Conservation (phyloP, 805 yeast species). For the Saturnispora dispora region DNA sequence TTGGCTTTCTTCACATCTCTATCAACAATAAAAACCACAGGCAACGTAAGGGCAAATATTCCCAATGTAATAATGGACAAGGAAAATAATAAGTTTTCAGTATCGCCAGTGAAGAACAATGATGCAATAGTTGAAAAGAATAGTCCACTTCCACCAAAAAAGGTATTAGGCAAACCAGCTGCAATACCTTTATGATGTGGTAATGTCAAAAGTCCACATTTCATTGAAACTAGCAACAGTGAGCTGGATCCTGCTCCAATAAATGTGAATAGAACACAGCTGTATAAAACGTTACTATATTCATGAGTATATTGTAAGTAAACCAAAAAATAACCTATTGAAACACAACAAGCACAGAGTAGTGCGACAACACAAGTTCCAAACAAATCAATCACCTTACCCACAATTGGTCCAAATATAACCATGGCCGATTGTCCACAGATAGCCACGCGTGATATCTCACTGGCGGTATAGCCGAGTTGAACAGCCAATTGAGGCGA, state of each 20-base stretch:
- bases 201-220: constrained; percentile 63
- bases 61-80: constrained; percentile 34
- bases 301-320: constrained; percentile 39
- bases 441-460: constrained; percentile 56
- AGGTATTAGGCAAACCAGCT: constrained; percentile 64
- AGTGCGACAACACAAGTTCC: constrained; percentile 51
- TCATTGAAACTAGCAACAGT: constrained; percentile 54
- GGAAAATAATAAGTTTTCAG: constrained; percentile 43
- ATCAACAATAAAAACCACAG: constrained; percentile 37
- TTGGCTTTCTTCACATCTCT: constrained; percentile 20
- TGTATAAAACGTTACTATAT: constrained; percentile 32
- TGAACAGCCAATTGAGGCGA: constrained; percentile 65
- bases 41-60: constrained; percentile 37
- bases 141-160: constrained; percentile 68
- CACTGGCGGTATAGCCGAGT: constrained; percentile 50
- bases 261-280: constrained; percentile 38
- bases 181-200: constrained; percentile 67
- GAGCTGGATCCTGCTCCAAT: constrained; percentile 68
- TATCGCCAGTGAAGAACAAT: constrained; percentile 46
- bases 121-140: constrained; percentile 51
- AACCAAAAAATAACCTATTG: constrained; percentile 49
- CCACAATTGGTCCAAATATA: constrained; percentile 58
- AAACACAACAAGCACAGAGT: constrained; percentile 40
- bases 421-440: constrained; percentile 60
- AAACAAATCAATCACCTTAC: constrained; percentile 49